Conservation (phyloP, 345 rosid genomes). For the Citrus australasica region DNA sequence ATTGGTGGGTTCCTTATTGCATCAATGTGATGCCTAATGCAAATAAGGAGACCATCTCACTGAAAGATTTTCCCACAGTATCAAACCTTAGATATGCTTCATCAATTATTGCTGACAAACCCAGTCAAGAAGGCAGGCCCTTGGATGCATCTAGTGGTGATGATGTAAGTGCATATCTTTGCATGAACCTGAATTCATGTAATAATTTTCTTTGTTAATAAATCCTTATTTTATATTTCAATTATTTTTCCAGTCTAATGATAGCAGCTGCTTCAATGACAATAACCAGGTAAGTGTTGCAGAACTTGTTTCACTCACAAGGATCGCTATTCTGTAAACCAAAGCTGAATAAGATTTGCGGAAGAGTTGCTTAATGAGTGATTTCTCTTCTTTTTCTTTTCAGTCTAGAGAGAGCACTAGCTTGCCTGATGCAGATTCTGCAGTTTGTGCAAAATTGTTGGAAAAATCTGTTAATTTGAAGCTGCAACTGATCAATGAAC, state of each 20-base stretch:
- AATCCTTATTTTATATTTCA: constrained; percentile 1
- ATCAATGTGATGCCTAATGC: background rate
- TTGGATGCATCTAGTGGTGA: background rate
- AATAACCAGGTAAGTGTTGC: background rate
- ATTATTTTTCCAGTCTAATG: constrained; percentile 6
- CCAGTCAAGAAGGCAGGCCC: constrained; percentile 5
- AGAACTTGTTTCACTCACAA: background rate
- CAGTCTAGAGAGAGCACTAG: background rate
- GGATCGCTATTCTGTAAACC: background rate
- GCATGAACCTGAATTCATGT: background rate
- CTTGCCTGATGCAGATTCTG: background rate
- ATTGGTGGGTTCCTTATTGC: constrained; percentile 31
- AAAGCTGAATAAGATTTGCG: background rate
- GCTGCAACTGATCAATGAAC: constrained; percentile 27
- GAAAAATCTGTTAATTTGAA: constrained; percentile 5
- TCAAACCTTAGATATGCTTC: constrained; percentile 28
- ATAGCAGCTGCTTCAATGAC: constrained; percentile 10
- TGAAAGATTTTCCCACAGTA: constrained; percentile 29
- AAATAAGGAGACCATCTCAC: constrained; percentile 21
- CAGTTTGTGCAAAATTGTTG: background rate
- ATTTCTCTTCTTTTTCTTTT: background rate
- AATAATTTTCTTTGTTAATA: background rate
- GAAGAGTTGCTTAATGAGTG: background rate
- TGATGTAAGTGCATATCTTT: background rate
- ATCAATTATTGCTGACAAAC: background rate